Conservation (phyloP, 805 yeast species). For the Ogataea minuta region DNA sequence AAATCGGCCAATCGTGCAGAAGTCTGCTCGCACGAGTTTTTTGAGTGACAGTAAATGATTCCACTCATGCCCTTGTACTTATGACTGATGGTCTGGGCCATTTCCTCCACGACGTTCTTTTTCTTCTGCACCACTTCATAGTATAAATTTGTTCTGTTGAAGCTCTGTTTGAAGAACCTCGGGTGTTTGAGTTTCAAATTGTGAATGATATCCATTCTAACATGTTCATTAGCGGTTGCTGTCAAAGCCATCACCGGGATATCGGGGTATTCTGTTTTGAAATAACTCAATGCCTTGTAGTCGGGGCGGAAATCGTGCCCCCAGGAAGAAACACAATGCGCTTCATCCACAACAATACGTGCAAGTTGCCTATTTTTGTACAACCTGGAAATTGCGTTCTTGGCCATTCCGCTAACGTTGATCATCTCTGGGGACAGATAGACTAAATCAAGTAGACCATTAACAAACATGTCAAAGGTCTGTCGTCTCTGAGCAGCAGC, state of each 20-base stretch:
- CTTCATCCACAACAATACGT: conserved; percentile 91
- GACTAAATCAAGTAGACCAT: conserved; percentile 70
- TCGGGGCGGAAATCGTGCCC: conserved; percentile 98
- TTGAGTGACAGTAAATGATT: conserved; percentile 90
- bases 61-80: conserved; percentile 67
- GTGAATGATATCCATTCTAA: conserved; percentile 78
- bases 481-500: conserved; percentile 59
- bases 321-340: conserved; percentile 98
- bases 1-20: conserved; percentile 53
- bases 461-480: conserved; percentile 58
- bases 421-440: conserved; percentile 96
- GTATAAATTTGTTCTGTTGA: conserved; percentile 80
- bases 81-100: conserved; percentile 51
- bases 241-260: conserved; percentile 95
- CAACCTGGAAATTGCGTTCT: conserved; percentile 56
- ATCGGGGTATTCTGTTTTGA: conserved; percentile 70
- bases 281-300: conserved; percentile 73
- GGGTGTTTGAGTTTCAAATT: conserved; percentile 65
- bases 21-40: conserved; percentile 81
- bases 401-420: conserved; percentile 67
- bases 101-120: conserved; percentile 53
- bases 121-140: conserved; percentile 75
- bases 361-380: conserved; percentile 61
- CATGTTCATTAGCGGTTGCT: conserved; percentile 94
- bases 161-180: conserved; percentile 78